Conservation (phyloP, 371 early-diverging fungal species). For the Mucor saturninus region DNA sequence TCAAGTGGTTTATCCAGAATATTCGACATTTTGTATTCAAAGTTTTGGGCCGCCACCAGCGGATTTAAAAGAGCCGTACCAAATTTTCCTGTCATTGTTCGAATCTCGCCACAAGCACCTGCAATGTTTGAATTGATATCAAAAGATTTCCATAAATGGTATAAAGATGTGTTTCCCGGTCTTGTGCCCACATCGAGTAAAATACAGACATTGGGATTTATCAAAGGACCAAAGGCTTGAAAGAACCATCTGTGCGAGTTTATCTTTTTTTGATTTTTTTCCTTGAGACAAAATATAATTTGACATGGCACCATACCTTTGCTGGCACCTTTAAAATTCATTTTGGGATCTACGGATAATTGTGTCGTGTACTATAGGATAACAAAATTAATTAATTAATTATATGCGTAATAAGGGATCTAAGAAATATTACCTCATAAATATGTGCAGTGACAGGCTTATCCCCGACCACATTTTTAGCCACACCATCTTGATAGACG, state of each 20-base stretch:
- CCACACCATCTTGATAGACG: slow-evolving; percentile 90
- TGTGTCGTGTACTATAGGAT: slow-evolving; percentile 81
- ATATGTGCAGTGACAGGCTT: slow-evolving; percentile 77
- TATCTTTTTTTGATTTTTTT: slow-evolving; percentile 90
- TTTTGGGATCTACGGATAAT: slow-evolving; percentile 74
- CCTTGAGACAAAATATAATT: slow-evolving; percentile 92
- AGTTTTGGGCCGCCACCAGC: slow-evolving; percentile 92
- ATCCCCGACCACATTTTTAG: slow-evolving; percentile 65
- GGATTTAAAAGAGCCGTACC: slow-evolving; percentile 78
- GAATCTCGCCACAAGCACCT: slow-evolving; percentile 97
- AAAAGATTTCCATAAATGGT: slow-evolving; percentile 93
- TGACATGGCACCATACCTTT: slow-evolving; percentile 87
- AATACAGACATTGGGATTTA: slow-evolving; percentile 91
- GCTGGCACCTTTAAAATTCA: slow-evolving; percentile 77
- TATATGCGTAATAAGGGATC: not conserved
- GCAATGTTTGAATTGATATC: slow-evolving; percentile 85
- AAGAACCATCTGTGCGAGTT: slow-evolving; percentile 98
- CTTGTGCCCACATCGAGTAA: slow-evolving; percentile 95
- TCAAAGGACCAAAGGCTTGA: slow-evolving; percentile 87
- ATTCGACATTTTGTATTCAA: slow-evolving; percentile 96
- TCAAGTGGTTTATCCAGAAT: slow-evolving; percentile 97
- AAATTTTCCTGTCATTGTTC: slow-evolving; percentile 80
- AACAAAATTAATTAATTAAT: slow-evolving; percentile 42
- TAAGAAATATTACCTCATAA: slow-evolving; percentile 66
- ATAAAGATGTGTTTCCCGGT: slow-evolving; percentile 85